These are phyloP conservation scores for Epichloe uncinata DNA, from an alignment of 2,329 filamentous ascomycete genomes.

Conservation along the genomic window DNA sequence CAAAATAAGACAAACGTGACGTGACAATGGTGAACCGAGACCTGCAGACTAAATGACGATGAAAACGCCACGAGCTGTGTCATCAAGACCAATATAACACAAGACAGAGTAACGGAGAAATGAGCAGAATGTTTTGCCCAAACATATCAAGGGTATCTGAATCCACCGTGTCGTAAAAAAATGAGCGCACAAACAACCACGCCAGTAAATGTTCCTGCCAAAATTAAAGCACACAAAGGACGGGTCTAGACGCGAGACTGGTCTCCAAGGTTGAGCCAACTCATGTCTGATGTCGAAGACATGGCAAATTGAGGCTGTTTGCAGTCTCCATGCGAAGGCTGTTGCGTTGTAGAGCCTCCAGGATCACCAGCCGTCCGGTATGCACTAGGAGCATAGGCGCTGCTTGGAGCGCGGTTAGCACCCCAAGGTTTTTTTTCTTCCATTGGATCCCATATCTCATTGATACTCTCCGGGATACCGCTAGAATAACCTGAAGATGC, in stretches of 20 bases:
- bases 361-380: slow-evolving; percentile 29
- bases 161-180: neutral
- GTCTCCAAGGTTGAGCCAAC: slow-evolving; percentile 62
- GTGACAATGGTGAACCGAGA: neutral
- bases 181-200: neutral
- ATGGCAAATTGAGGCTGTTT: slow-evolving; percentile 31
- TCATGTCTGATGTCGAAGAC: slow-evolving; percentile 53
- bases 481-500: slow-evolving; percentile 46
- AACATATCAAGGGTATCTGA: neutral
- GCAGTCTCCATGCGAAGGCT: neutral
- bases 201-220: neutral
- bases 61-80: neutral
- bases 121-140: neutral
- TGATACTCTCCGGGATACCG: slow-evolving; percentile 51
- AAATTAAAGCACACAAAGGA: neutral
- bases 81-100: neutral
- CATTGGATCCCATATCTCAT: slow-evolving; percentile 41
- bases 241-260: slow-evolving; percentile 12
- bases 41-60: neutral
- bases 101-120: neutral
- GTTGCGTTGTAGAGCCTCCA: slow-evolving; percentile 17
- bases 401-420: slow-evolving; percentile 36
- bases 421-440: slow-evolving; percentile 33
- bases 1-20: neutral
- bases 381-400: slow-evolving; percentile 32